These are phyloP conservation scores for Phytophthora pinifolia DNA, from an alignment of 352 stramenopile genomes.

Conservation along the genomic window DNA sequence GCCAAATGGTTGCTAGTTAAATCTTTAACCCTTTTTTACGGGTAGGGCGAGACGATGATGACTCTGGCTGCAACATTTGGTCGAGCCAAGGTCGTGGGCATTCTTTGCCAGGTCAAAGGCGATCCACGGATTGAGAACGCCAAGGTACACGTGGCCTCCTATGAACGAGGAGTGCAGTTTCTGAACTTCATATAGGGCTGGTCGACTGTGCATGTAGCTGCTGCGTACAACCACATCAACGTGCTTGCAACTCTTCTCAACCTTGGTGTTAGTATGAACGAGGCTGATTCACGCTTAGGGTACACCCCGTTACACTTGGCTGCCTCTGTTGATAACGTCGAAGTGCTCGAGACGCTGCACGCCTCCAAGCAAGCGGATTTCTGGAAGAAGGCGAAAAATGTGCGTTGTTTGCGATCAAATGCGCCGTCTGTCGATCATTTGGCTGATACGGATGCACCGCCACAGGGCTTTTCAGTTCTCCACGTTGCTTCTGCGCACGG, in stretches of 20 bases:
- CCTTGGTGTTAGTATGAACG: constrained; percentile 48
- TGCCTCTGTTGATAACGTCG: constrained; percentile 50
- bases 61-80: constrained; percentile 54
- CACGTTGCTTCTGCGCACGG: constrained; percentile 54
- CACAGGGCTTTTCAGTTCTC: constrained; percentile 54
- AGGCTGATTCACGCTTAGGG: constrained; percentile 41
- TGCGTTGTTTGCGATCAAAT: constrained; percentile 12
- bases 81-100: constrained; percentile 49
- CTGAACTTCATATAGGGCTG: constrained; percentile 35
- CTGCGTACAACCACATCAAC: constrained; percentile 48
- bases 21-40: not conserved
- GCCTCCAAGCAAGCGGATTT: constrained; percentile 49
- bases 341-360: constrained; percentile 47
- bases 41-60: constrained; percentile 74
- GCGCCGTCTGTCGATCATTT: not conserved
- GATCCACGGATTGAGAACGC: constrained; percentile 58
- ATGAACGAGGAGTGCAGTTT: not conserved
- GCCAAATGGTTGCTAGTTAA: not conserved
- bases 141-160: constrained; percentile 32
- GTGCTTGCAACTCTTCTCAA: constrained; percentile 49
- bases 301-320: constrained; percentile 66
- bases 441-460: not conserved
- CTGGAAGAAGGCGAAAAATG: constrained; percentile 46
- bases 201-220: constrained; percentile 60
- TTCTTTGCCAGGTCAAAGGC: constrained; percentile 69